Evolutionary conservation across 176 grass and related monocot species (phyloP), one percentile per base, ranked within the genome.

Genomic region (Oryza glaberrima): DNA sequence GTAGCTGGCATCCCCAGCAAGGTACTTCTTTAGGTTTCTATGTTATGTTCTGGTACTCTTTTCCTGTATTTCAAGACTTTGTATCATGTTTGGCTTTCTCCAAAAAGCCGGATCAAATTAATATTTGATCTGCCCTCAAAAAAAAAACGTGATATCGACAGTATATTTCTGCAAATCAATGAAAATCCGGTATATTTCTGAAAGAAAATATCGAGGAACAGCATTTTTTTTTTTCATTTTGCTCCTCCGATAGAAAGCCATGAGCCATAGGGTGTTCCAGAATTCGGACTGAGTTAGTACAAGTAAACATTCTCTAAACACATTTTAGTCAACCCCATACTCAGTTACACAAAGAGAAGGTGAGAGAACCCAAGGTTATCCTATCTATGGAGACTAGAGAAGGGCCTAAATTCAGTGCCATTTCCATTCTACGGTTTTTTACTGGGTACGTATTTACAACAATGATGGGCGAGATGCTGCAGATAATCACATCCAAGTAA

Each of bases 401-500:
- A 46, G 10, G 48, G 14, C 10, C 14, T 51, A 12, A 12, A 54
- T 56, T 20, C 13, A 20, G 13, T 20, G 17, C 6, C 17, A 8
- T 20, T 56, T 56, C 52, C 52, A 56, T 56, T 56, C 52, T 20
- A 56, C 17, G 17, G 52, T 56, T 56, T 56, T 56, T 56, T 56
- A 16, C 17, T 20, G 52, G 52, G 17, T 56, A 20, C 48, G 48
- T 51, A 8, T 56, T 8, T 19, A 56, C 52, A 56, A 56, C 52
- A 56, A 19, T 8, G 17, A 20, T 56, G 19, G 17, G 17, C 2
- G 17, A 2, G 52, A 7, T 8, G 17, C 17, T 19, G 17, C 34
- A 26, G 70, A 19, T 65, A 65, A 35, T 65, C 76, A 82, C 58
- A 77, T 61, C 77, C 84, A 49, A 76, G 11, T 13, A 61, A 84